Evolutionary conservation across 805 yeast species (phyloP).

Genomic region (Dipodascus geniculatus): DNA sequence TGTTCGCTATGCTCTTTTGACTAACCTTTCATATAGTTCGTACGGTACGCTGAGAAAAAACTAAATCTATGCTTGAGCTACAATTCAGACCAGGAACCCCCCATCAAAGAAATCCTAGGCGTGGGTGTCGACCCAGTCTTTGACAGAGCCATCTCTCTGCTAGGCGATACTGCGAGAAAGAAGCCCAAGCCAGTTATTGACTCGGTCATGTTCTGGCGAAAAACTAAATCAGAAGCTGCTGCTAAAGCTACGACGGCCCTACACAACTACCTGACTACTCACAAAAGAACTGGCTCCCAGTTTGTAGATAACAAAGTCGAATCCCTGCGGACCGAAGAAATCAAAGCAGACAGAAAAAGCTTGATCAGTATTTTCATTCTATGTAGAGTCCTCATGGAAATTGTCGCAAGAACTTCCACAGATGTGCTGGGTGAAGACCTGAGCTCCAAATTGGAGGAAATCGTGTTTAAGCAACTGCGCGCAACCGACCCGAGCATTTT

Average conservation of each 20-base stretch:
- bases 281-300: slow-evolving; percentile 6
- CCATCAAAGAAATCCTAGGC: slow-evolving; percentile 62
- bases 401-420: slow-evolving; percentile 77
- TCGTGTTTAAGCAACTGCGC: slow-evolving; percentile 78
- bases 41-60: slow-evolving; percentile 84
- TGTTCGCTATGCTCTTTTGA: not conserved
- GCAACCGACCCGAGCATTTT: slow-evolving; percentile 71
- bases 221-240: slow-evolving; percentile 81
- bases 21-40: slow-evolving; percentile 35
- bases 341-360: slow-evolving; percentile 79
- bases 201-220: slow-evolving; percentile 97
- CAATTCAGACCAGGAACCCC: slow-evolving; percentile 63
- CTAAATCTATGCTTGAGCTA: slow-evolving; percentile 57
- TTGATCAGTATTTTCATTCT: slow-evolving; percentile 77
- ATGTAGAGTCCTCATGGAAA: slow-evolving; percentile 86
- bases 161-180: slow-evolving; percentile 81
- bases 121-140: slow-evolving; percentile 81
- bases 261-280: slow-evolving; percentile 31
- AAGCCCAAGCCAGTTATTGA: slow-evolving; percentile 95
- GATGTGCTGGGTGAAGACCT: slow-evolving; percentile 65
- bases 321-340: slow-evolving; percentile 28
- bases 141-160: slow-evolving; percentile 72
- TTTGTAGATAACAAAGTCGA: not conserved
- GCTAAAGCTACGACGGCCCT: slow-evolving; percentile 45
- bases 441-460: slow-evolving; percentile 78